Base-by-base conservation (phyloP, 495 filamentous ascomycete genomes). In the Cryomyces minteri region DNA sequence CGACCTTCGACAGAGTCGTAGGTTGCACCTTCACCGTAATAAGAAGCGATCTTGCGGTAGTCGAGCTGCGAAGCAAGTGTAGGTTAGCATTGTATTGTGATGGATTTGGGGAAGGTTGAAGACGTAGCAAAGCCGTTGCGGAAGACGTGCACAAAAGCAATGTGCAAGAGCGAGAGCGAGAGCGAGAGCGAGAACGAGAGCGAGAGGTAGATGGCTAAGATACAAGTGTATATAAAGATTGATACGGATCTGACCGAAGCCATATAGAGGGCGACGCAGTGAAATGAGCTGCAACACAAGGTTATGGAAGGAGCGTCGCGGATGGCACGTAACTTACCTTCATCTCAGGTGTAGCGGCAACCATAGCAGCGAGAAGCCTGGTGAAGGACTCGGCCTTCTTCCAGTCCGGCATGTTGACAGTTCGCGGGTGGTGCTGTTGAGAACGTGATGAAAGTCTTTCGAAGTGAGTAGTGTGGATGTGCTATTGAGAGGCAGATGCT, bases 1-100 rank as follows among this genome's bases (percentile, higher is more conserved):
- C 55, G 59, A 32, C 61, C 61, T 46, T 66, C 63, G 41, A 66
- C 58, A 29, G 56, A 50, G 49, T 66, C 59, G 39, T 64, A 66
- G n/a, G 63, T 66, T 2, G 63, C 59, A 5, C 59, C 59, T 56
- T 41, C 9, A 8, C 40, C 40, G 45, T 53, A 55, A 48, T 50
- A 50, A 12, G 10, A 37, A 10, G 53, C 53, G 4, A 41, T 43
- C 14, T 41, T 41, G 10, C 25, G 9, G 40, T 41, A 41, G 25
- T 41, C 40, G 10, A 41, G 40, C 34, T 38, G 18, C 18, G 12
- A 38, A 38, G 34, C 3, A 9, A 38, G 34, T 38, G 12, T 38
- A 25, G 18, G 18, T 25, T 25, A 25, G 18, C 2, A 25, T 25
- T 25, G 18, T 1, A 25, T 25, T 25, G 18, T 25, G 18, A 25